These are phyloP conservation scores for Diaporthe destruens DNA, from an alignment of 2,329 filamentous ascomycete genomes.

Conservation along the genomic window DNA sequence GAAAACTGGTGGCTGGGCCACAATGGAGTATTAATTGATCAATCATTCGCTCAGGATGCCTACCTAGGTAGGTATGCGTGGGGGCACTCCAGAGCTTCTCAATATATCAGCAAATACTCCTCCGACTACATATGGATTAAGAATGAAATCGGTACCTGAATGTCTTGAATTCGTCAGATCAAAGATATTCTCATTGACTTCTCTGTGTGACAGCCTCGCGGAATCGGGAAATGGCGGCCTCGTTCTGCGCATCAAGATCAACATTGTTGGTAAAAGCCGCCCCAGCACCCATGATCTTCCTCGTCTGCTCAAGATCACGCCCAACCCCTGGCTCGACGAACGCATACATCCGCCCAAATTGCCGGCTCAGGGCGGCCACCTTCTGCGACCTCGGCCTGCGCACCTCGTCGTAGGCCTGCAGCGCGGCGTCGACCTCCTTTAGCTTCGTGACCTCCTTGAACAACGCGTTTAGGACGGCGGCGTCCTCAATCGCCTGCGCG, in stretches of 20 bases:
- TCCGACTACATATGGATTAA: no score
- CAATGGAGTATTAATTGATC: no score
- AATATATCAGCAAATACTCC: no score
- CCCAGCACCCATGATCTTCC: constrained; percentile 47
- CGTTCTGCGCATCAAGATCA: constrained; percentile 48
- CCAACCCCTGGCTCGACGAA: constrained; percentile 4
- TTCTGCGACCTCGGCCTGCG: constrained; percentile 49
- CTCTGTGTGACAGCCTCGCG: neutral
- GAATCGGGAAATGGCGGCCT: neutral
- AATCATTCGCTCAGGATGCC: no score
- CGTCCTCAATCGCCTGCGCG: constrained; percentile 55
- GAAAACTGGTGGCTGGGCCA: no score
- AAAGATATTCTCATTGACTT: neutral
- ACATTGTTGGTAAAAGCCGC: constrained; percentile 50
- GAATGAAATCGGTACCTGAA: no score
- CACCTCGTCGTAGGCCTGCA: constrained; percentile 48
- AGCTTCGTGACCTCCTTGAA: constrained; percentile 42
- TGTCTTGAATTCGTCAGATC: neutral
- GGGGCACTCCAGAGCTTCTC: no score
- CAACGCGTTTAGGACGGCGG: constrained; percentile 48
- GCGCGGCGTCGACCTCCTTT: constrained; percentile 44
- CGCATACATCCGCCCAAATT: constrained; percentile 49
- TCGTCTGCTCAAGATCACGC: constrained; percentile 48
- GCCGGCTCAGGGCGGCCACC: constrained; percentile 49
- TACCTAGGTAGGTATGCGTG: no score